These are phyloP conservation scores for Fusarium palustre DNA, from an alignment of 2,329 filamentous ascomycete genomes.

Conservation along the genomic window DNA sequence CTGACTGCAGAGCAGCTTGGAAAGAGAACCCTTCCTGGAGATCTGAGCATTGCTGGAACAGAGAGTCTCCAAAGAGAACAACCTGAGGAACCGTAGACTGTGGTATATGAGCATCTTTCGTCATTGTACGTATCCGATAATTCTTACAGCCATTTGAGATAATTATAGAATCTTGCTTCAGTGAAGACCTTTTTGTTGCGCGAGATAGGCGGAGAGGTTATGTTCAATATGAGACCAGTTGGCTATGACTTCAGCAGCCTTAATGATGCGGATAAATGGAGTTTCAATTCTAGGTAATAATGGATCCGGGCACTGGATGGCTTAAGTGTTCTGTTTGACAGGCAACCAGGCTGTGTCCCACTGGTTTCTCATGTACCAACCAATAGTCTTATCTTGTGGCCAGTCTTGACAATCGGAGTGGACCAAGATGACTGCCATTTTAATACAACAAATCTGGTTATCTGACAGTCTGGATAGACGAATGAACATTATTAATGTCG, in stretches of 20 bases:
- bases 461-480: neutral
- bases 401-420: slow-evolving; percentile 16
- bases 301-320: slow-evolving; percentile 3
- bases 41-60: slow-evolving; percentile 76
- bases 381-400: slow-evolving; percentile 32
- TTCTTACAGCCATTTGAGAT: slow-evolving; percentile 41
- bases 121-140: neutral
- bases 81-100: slow-evolving; percentile 75
- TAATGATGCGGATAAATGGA: slow-evolving; percentile 26
- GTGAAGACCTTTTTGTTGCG: slow-evolving; percentile 2
- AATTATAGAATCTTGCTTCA: neutral
- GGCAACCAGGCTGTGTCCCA: slow-evolving; percentile 29
- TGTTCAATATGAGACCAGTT: neutral
- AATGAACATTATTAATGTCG: neutral
- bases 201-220: slow-evolving; percentile 1
- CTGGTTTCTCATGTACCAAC: slow-evolving; percentile 29
- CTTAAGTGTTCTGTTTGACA: slow-evolving; percentile 16
- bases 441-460: neutral
- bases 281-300: neutral
- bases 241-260: slow-evolving; percentile 2
- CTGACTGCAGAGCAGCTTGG: slow-evolving; percentile 75
- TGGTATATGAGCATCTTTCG: neutral
- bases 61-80: slow-evolving; percentile 90
- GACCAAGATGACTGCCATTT: neutral
- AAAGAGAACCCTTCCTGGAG: slow-evolving; percentile 78